Conservation (phyloP, 495 filamentous ascomycete genomes). For the Patellaria atrata region DNA sequence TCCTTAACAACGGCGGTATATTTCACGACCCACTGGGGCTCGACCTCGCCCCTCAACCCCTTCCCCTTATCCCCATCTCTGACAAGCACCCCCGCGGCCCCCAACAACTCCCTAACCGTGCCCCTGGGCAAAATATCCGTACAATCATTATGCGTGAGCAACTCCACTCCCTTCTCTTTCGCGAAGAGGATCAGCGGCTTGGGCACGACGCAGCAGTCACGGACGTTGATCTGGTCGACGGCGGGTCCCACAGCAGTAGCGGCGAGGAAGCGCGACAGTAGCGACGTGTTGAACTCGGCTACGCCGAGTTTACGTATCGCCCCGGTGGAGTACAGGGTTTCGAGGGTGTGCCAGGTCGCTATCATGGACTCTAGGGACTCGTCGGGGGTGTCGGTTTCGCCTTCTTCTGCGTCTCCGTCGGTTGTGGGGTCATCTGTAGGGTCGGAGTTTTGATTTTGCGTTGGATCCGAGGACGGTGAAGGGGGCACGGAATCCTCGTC, state of each 20-base stretch:
- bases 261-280: slow-evolving; percentile 51
- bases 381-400: slow-evolving; percentile 24
- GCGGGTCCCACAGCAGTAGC: slow-evolving; percentile 56
- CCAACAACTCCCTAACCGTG: slow-evolving; percentile 68
- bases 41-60: slow-evolving; percentile 57
- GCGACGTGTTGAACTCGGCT: slow-evolving; percentile 77
- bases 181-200: slow-evolving; percentile 75
- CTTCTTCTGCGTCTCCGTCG: slow-evolving; percentile 3
- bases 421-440: too few relatives aligned
- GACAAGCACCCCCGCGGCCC: too few relatives aligned
- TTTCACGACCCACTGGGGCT: slow-evolving; percentile 89
- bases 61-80: slow-evolving; percentile 24
- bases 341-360: slow-evolving; percentile 55
- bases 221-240: slow-evolving; percentile 94
- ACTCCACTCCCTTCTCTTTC: slow-evolving; percentile 68
- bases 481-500: slow-evolving; percentile 47
- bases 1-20: slow-evolving; percentile 97
- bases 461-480: slow-evolving; percentile 32
- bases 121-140: slow-evolving; percentile 78
- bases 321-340: slow-evolving; percentile 56
- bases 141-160: slow-evolving; percentile 90
- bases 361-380: slow-evolving; percentile 52
- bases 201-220: slow-evolving; percentile 92
- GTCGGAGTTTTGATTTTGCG: too few relatives aligned
- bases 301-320: slow-evolving; percentile 63